phyloP scores from a whole-genome alignment of 2,329 filamentous ascomycete genomes.

The Pestalotiopsis sp. region DNA sequence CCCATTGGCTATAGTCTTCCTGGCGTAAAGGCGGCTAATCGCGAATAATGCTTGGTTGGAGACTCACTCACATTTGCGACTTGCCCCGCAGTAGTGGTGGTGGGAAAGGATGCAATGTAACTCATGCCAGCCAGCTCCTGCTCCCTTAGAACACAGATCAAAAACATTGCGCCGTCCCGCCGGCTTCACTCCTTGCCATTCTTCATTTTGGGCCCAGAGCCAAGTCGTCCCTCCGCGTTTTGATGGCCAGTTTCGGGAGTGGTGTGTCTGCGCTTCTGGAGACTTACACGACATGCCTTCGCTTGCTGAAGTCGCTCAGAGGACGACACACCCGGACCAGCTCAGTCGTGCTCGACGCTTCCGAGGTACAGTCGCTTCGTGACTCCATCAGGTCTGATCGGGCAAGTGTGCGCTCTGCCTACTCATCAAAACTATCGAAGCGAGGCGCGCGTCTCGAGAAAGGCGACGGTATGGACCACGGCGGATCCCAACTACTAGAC shows the following conservation, averaged over 20 bases:
- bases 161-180: no score
- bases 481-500: background rate
- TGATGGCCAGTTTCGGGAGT: conserved; percentile 38
- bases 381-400: conserved; percentile 42
- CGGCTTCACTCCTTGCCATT: background rate
- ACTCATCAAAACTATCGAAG: conserved; percentile 42
- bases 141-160: no score
- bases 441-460: conserved; percentile 44
- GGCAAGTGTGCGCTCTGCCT: conserved; percentile 43
- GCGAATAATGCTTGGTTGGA: background rate
- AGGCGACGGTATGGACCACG: conserved; percentile 48
- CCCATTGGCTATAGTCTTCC: background rate
- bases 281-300: conserved; percentile 49
- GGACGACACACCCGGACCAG: conserved; percentile 8
- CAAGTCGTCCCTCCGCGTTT: background rate
- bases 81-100: no score
- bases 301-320: conserved; percentile 41
- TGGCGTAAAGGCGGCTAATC: background rate
- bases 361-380: conserved; percentile 32
- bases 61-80: no score
- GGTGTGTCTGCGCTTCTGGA: conserved; percentile 47
- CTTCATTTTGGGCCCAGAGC: background rate
- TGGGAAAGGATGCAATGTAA: no score
- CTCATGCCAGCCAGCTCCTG: no score
- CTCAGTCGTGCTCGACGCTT: conserved; percentile 13